Percentiles rank a stretch among this genome's conserved stretches.
These are phyloP conservation scores for Zymoseptoria brevis DNA, from an alignment of 2,329 filamentous ascomycete species.

Conservation along the genomic window DNA sequence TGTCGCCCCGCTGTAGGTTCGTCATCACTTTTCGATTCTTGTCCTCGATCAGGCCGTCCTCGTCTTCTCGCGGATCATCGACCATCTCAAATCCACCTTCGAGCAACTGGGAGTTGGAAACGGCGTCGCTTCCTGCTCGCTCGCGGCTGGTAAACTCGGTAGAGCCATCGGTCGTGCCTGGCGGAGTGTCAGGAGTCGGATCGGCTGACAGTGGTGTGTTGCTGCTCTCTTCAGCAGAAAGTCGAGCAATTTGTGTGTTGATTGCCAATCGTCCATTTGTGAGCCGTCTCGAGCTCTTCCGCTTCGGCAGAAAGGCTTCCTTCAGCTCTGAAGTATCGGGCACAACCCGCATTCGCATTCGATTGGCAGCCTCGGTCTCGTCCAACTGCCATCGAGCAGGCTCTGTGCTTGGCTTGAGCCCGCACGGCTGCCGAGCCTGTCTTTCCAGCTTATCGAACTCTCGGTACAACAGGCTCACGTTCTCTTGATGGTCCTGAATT, in stretches of 20 bases:
- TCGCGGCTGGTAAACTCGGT: conserved; percentile 19
- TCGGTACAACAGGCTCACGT: conserved; percentile 66
- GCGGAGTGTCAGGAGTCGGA: conserved; percentile 5
- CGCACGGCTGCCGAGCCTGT: conserved; percentile 70
- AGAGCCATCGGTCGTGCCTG: conserved; percentile 13
- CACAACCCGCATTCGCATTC: conserved; percentile 82
- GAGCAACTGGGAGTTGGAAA: conserved; percentile 37
- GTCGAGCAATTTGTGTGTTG: conserved; percentile 25
- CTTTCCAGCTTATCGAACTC: conserved; percentile 71
- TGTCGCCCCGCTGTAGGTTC: conserved; percentile 79
- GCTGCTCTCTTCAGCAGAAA: conserved; percentile 20
- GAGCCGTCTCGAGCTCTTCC: conserved; percentile 50
- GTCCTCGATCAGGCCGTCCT: conserved; percentile 77
- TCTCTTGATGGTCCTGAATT: conserved; percentile 89
- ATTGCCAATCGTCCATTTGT: conserved; percentile 31
- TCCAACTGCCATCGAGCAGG: conserved; percentile 82
- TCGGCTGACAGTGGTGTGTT: conserved; percentile 14
- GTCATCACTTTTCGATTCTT: conserved; percentile 98
- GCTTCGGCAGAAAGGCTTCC: conserved; percentile 77
- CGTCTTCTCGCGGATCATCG: conserved; percentile 79
- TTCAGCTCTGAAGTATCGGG: conserved; percentile 63
- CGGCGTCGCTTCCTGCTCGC: conserved; percentile 35
- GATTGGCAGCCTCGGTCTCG: conserved; percentile 87
- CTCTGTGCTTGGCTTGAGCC: conserved; percentile 58
- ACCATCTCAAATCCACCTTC: conserved; percentile 96